Evolutionary conservation across 306 rosid species (phyloP), one percentile per base, ranked within the genome.

Genomic region (Parietaria judaica): DNA sequence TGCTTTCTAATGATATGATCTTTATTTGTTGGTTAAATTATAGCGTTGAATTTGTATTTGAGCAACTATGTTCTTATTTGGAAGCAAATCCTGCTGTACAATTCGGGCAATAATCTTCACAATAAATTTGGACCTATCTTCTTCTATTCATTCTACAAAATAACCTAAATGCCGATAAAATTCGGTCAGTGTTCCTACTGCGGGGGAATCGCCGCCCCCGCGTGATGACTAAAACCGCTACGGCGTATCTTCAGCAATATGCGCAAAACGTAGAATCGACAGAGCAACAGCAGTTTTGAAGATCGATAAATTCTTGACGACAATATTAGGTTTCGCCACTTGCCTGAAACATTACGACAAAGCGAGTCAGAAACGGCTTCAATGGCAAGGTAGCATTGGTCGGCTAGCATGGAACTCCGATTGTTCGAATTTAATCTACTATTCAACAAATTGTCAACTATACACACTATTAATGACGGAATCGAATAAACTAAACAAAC

Each of bases 61-160:
- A 1, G 31, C 31, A 23, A 23, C 31, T 23, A 44, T 14, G 52
- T 70, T 61, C 37, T 54, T 56, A 44, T 51, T 45, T 36, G 70
- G 68, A 46, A 36, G 46, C 71, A 54, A 14, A n/a, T 77, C 62
- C 69, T 60, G 37, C 95, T 83, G 83, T 86, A 83, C 95, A 86
- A 72, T 63, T 76, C 70, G 68, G 54, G 72, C 34, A 7, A 6
- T 54, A 36, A 54, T 59, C n/a, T 60, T 60, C 36, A 60, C 64
- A 74, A 58, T 64, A 70, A 72, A 66, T 70, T 76, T 83, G 70
- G 72, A 72, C 76, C 71, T 68, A 44, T 66, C 67, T 45, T 56
- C 67, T 49, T 70, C 31, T 23, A 23, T 74, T 80, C 76, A 69
- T 80, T 76, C 78, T 81, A 70, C 82, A 86, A 72, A 59, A 53